A percentile compares a stretch with the other conserved stretches of the same genome.
Evolutionary conservation across 2,329 filamentous ascomycete species (phyloP).

Genomic region (Diaporthe longicolla): DNA sequence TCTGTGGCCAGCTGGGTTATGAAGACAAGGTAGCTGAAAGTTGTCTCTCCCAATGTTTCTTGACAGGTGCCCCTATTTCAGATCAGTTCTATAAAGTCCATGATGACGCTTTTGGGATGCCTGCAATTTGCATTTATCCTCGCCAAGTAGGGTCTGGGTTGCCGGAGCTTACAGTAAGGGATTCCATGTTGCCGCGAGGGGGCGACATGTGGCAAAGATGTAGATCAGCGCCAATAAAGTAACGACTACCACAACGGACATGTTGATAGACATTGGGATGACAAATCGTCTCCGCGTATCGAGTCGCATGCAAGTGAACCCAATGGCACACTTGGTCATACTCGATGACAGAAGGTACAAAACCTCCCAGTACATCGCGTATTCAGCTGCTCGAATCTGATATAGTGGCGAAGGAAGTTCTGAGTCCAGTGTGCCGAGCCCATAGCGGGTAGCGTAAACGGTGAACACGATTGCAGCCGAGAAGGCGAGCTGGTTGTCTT

Average conservation of each 20-base stretch:
- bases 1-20: background rate
- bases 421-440: background rate
- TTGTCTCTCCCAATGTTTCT: conserved; percentile 3
- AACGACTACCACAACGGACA: background rate
- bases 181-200: conserved; percentile 13
- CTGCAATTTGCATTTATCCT: background rate
- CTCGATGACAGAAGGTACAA: background rate
- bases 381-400: conserved; percentile 7
- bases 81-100: background rate
- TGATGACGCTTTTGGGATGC: background rate
- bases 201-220: background rate
- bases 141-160: background rate
- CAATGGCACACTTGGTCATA: conserved; percentile 1
- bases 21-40: conserved; percentile 1
- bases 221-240: conserved; percentile 16
- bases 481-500: background rate
- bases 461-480: background rate
- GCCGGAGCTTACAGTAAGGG: background rate
- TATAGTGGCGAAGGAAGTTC: conserved; percentile 8
- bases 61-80: conserved; percentile 12
- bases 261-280: conserved; percentile 9
- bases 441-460: conserved; percentile 1
- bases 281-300: background rate
- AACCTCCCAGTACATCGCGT: conserved; percentile 9
- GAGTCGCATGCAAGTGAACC: conserved; percentile 11